Conservation (phyloP, 129 eudicot species). For the Helichrysum umbraculigerum region DNA sequence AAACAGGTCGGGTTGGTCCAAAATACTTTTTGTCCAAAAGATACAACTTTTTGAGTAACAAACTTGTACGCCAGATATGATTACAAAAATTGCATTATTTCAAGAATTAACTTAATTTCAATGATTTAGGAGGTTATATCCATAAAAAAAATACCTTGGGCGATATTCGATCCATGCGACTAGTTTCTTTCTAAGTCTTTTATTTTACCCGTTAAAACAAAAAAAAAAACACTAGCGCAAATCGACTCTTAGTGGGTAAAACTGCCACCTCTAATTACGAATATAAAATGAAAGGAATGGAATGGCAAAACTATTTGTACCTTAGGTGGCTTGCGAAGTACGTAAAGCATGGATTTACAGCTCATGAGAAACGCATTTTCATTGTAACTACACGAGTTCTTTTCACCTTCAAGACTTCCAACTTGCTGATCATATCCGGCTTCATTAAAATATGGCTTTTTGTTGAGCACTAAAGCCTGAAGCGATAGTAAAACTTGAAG, state of each 20-base stretch:
- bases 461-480: slow-evolving; percentile 91
- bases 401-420: slow-evolving; percentile 90
- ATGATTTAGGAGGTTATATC: background rate
- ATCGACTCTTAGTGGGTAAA: too few relatives aligned
- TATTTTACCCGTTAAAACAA: too few relatives aligned
- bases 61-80: background rate
- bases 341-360: slow-evolving; percentile 82
- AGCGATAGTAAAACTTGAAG: slow-evolving; percentile 94
- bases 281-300: background rate
- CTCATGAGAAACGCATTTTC: slow-evolving; percentile 85
- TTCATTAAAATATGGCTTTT: slow-evolving; percentile 89
- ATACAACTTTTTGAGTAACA: too few relatives aligned
- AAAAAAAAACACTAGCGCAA: too few relatives aligned
- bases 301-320: slow-evolving; percentile 34
- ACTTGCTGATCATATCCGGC: slow-evolving; percentile 90
- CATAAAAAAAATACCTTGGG: too few relatives aligned
- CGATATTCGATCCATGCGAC: too few relatives aligned
- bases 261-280: too few relatives aligned
- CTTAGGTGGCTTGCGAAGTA: slow-evolving; percentile 83
- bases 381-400: slow-evolving; percentile 86
- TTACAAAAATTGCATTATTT: too few relatives aligned
- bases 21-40: background rate
- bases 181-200: too few relatives aligned
- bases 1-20: background rate
- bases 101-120: background rate